Conservation (phyloP, 345 rosid genomes). For the Bretschneidera sinensis region DNA sequence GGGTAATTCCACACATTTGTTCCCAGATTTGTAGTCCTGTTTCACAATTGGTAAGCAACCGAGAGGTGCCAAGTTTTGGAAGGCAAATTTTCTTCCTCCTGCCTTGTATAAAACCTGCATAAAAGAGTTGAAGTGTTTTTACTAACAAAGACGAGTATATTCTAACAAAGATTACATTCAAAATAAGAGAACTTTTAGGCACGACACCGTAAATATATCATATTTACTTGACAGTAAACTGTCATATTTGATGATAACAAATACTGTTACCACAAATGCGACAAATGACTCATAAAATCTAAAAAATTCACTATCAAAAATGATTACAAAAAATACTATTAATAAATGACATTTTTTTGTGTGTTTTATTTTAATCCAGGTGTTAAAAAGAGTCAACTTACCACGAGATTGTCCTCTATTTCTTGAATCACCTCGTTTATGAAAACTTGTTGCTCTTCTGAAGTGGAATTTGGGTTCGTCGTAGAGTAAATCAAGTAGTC, state of each 20-base stretch:
- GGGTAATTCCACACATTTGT: constrained; percentile 23
- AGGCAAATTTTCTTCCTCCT: constrained; percentile 31
- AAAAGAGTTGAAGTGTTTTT: background rate
- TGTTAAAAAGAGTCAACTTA: too few species aligned
- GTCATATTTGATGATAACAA: too few species aligned
- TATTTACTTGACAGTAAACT: too few species aligned
- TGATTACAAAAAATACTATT: too few species aligned
- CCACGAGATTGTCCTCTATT: constrained; percentile 18
- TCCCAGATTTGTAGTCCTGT: constrained; percentile 26
- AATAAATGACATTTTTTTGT: too few species aligned
- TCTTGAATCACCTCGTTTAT: constrained; percentile 13
- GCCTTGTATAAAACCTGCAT: constrained; percentile 20
- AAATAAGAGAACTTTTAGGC: too few species aligned
- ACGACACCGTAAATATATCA: too few species aligned
- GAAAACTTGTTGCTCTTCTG: constrained; percentile 16
- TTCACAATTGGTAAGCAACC: constrained; percentile 25
- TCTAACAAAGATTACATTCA: background rate
- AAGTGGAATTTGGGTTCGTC: background rate
- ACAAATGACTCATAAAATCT: too few species aligned
- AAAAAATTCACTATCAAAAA: too few species aligned
- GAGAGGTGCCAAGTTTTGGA: constrained; percentile 25
- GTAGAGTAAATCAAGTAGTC: constrained; percentile 22
- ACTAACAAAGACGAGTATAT: background rate
- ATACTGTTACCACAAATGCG: too few species aligned
- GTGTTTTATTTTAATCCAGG: too few species aligned